phyloP scores from a whole-genome alignment of 495 filamentous ascomycete genomes.

The Penicillium diatomitis region DNA sequence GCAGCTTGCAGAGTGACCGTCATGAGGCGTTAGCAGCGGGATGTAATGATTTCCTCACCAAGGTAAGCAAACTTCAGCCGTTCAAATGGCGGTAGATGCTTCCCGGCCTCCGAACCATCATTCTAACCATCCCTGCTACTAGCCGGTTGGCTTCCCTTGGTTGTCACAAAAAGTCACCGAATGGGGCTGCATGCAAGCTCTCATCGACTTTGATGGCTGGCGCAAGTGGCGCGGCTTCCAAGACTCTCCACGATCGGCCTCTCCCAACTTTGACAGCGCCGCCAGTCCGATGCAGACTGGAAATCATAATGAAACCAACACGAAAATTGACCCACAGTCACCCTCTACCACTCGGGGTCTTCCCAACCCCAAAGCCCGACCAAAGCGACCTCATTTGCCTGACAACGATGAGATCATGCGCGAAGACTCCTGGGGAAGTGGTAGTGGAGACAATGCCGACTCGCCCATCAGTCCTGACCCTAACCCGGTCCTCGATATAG shows the following conservation, averaged over 20 bases:
- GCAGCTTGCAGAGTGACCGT: constrained; percentile 83
- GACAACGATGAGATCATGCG: constrained; percentile 16
- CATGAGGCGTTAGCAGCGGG: constrained; percentile 93
- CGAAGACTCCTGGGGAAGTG: constrained; percentile 30
- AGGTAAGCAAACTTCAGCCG: constrained; percentile 48
- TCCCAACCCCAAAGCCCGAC: constrained; percentile 2
- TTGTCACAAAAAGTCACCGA: constrained; percentile 94
- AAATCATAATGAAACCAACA: constrained; percentile 3
- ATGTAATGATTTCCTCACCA: constrained; percentile 97
- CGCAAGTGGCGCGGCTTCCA: constrained; percentile 88
- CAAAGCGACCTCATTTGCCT: constrained; percentile 9
- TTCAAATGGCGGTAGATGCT: too few species aligned
- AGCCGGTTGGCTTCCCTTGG: constrained; percentile 98
- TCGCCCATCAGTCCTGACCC: constrained; percentile 17
- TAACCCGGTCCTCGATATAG: constrained; percentile 4
- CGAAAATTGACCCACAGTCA: constrained; percentile 6
- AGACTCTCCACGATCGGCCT: constrained; percentile 19
- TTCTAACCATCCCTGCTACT: constrained; percentile 4
- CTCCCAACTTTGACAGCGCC: constrained; percentile 14
- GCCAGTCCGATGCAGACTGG: constrained; percentile 27
- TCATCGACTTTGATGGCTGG: constrained; percentile 99
- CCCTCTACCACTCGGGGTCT: constrained; percentile 10
- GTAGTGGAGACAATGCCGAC: constrained; percentile 24
- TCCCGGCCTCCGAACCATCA: too few species aligned
- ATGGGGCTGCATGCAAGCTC: constrained; percentile 98